These are phyloP conservation scores for Dothistroma septosporum DNA, from an alignment of 2,329 filamentous ascomycete species.

Conservation along the genomic window DNA sequence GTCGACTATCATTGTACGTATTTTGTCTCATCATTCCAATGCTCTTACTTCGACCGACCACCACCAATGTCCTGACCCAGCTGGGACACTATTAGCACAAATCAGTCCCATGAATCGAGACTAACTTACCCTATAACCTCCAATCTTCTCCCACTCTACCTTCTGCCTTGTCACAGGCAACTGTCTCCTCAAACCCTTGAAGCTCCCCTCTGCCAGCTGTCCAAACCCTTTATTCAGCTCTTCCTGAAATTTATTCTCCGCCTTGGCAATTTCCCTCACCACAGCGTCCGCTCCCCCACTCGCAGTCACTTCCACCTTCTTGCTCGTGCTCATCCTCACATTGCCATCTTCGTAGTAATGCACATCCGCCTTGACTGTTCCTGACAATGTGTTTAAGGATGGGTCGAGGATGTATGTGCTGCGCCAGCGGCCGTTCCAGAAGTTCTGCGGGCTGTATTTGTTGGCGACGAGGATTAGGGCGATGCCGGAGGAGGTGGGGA, in stretches of 20 bases:
- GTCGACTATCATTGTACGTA: not conserved
- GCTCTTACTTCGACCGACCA: constrained; percentile 38
- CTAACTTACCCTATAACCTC: constrained; percentile 72
- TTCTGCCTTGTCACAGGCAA: constrained; percentile 95
- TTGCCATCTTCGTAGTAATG: constrained; percentile 99
- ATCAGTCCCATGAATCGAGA: constrained; percentile 8
- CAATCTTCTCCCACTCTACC: constrained; percentile 99
- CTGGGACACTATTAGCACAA: constrained; percentile 23
- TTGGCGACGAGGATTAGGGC: constrained; percentile 85
- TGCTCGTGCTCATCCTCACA: constrained; percentile 86
- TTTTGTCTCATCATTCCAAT: not conserved
- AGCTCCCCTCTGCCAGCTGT: constrained; percentile 84
- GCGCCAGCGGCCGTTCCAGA: constrained; percentile 98
- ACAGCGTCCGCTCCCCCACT: constrained; percentile 62
- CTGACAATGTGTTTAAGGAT: constrained; percentile 63
- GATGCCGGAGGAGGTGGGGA: constrained; percentile 70
- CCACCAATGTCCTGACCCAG: constrained; percentile 52
- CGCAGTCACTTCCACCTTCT: constrained; percentile 64
- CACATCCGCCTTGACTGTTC: constrained; percentile 86
- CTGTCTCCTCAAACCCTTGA: constrained; percentile 88
- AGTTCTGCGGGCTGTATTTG: constrained; percentile 98
- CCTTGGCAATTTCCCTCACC: constrained; percentile 68
- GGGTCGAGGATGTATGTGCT: constrained; percentile 78
- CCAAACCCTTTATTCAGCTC: constrained; percentile 89
- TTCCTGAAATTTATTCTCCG: constrained; percentile 92